These are phyloP conservation scores for Auriscalpium vulgare DNA, from an alignment of 768 basidiomycete species.

Conservation along the genomic window DNA sequence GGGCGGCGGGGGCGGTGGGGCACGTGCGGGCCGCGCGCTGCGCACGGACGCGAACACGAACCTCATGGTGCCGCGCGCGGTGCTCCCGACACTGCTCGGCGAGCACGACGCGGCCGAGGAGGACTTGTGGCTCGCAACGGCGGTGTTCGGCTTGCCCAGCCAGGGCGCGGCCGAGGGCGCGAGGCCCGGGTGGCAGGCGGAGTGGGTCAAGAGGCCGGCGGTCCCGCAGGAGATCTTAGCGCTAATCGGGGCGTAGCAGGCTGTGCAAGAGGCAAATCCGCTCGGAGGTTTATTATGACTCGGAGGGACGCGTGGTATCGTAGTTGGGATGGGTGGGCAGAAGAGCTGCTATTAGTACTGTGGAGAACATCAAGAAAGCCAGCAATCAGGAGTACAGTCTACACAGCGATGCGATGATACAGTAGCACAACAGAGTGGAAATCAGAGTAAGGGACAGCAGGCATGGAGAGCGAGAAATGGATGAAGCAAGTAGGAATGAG, in stretches of 20 bases:
- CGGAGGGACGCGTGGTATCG: not conserved
- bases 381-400: not conserved
- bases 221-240: constrained; percentile 31
- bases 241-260: not conserved
- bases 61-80: constrained; percentile 55
- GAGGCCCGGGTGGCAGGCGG: constrained; percentile 34
- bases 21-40: constrained; percentile 33
- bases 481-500: not conserved
- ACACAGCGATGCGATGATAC: not conserved
- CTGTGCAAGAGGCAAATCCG: not conserved
- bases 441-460: not conserved
- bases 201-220: constrained; percentile 40
- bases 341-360: not conserved
- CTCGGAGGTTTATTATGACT: no score
- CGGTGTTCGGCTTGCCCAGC: constrained; percentile 54
- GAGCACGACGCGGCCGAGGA: constrained; percentile 31
- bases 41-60: constrained; percentile 70
- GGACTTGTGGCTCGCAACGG: constrained; percentile 56
- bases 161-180: constrained; percentile 27
- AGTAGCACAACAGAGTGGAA: not conserved
- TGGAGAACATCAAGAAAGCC: not conserved
- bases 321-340: no score
- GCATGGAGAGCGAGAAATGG: not conserved
- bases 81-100: constrained; percentile 56
- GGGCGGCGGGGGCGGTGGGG: constrained; percentile 15